Base-by-base conservation (phyloP, 2,329 filamentous ascomycete species). In the Fusarium dimerum region DNA sequence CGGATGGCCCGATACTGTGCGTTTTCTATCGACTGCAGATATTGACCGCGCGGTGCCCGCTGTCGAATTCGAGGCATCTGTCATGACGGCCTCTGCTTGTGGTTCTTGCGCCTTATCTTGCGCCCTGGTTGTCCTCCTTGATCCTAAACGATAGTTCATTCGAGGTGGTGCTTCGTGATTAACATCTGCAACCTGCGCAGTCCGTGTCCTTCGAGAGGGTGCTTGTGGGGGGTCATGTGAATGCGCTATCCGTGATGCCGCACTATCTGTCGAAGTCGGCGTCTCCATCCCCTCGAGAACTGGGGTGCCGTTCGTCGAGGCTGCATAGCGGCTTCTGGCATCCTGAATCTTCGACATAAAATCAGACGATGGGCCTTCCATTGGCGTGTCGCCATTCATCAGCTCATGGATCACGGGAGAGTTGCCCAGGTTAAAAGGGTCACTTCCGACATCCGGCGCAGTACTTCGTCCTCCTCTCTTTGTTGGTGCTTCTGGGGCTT, bases 1-100 rank as follows among this genome's bases (percentile, higher is more conserved):
- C 13, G 81, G 82, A 61, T 96, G 90, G 5, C 93, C 93, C 40
- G 93, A 96, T n/a, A 96, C 83, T 2, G 92, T 97, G 61, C 93
- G 85, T 74, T 97, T 97, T 69, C 92, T 85, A 54, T 92, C 89
- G 13, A 78, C 73, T 5, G 75, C 77, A 17, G 78, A 69, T 56
- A 76, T 67, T 16, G 76, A 65, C 50, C 71, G 64, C 34, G 62
- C 54, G 18, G 62, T 74, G 76, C 67, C 72, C 62, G 69, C 45
- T 64, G 65, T 43, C 59, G 68, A 49, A 61, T 70, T 56, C 63
- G 72, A 60, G 2, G 74, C 68, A 39, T 83, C 81, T 3, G 70
- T 60, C 45, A 76, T 66, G 34, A 76, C 63, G 62, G 62, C 60
- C 12, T 82, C 80, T 11, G 62, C 52, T 6, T 63, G 45, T 45